Percentiles rank a stretch among this genome's conserved stretches.
These are phyloP conservation scores for Pyricularia pennisetigena DNA, from an alignment of 2,329 filamentous ascomycete genomes.

Conservation along the genomic window DNA sequence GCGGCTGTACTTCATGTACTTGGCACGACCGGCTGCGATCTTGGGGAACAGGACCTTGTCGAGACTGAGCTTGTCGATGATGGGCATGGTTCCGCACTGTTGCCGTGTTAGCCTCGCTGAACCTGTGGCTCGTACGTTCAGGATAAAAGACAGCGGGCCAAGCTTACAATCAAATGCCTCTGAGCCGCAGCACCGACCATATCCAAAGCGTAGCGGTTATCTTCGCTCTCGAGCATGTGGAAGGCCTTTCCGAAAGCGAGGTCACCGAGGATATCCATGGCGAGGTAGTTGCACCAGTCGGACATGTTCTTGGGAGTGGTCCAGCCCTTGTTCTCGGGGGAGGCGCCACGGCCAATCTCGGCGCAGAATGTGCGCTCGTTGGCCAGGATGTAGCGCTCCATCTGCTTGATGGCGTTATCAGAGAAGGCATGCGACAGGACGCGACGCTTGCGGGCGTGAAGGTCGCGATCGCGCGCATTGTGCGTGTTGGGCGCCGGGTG, in stretches of 20 bases:
- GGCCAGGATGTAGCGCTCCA: constrained; percentile 56
- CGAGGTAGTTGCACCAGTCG: constrained; percentile 51
- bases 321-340: constrained; percentile 45
- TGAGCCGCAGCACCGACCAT: constrained; percentile 59
- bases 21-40: constrained; percentile 55
- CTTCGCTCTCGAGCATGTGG: constrained; percentile 47
- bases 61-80: constrained; percentile 54
- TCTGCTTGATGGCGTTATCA: constrained; percentile 54
- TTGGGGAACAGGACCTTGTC: constrained; percentile 59
- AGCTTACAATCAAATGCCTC: constrained; percentile 54
- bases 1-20: constrained; percentile 64
- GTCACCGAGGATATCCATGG: constrained; percentile 54
- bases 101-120: not conserved
- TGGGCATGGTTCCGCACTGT: constrained; percentile 62
- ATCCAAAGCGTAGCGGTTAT: constrained; percentile 57
- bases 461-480: constrained; percentile 57
- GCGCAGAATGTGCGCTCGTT: constrained; percentile 60
- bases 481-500: constrained; percentile 65
- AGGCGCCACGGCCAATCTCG: constrained; percentile 33
- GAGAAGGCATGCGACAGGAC: constrained; percentile 66
- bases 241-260: constrained; percentile 53
- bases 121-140: not conserved
- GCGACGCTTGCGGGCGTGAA: constrained; percentile 61
- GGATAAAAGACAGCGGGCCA: not conserved
- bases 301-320: constrained; percentile 50